phyloP scores from a whole-genome alignment of 169 alveolate species.

The Plasmodium vinckei region DNA sequence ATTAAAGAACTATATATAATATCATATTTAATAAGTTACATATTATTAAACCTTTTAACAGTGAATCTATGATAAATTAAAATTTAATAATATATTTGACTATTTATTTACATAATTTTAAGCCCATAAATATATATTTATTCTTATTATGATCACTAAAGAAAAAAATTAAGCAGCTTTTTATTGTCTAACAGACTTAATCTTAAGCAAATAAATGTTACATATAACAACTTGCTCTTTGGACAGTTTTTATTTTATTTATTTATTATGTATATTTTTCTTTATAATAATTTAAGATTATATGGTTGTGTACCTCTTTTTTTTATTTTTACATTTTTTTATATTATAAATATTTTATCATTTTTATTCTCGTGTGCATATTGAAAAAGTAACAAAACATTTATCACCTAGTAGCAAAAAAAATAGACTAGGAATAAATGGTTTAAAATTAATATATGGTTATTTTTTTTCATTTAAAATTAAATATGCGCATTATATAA shows the following conservation, averaged over 20 bases:
- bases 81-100: constrained; percentile 18
- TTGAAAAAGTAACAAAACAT: constrained; percentile 9
- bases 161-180: too few relatives aligned
- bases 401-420: constrained; percentile 24
- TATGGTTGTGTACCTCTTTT: constrained; percentile 12
- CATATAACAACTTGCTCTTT: constrained; percentile 11
- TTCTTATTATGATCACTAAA: background rate
- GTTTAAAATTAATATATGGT: background rate
- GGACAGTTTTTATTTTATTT: constrained; percentile 21
- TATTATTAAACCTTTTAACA: constrained; percentile 9
- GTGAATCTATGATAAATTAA: constrained; percentile 48
- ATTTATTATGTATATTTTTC: constrained; percentile 11
- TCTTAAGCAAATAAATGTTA: background rate
- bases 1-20: background rate
- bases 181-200: too few relatives aligned
- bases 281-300: constrained; percentile 10
- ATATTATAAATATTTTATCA: background rate
- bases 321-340: constrained; percentile 17
- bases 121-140: background rate
- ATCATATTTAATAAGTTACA: constrained; percentile 2
- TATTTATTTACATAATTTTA: constrained; percentile 22
- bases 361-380: constrained; percentile 45
- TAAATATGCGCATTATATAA: too few relatives aligned
- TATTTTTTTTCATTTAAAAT: background rate
- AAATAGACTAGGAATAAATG: constrained; percentile 15